Conservation (phyloP, 352 stramenopile genomes). For the Globisporangium nodosum region DNA sequence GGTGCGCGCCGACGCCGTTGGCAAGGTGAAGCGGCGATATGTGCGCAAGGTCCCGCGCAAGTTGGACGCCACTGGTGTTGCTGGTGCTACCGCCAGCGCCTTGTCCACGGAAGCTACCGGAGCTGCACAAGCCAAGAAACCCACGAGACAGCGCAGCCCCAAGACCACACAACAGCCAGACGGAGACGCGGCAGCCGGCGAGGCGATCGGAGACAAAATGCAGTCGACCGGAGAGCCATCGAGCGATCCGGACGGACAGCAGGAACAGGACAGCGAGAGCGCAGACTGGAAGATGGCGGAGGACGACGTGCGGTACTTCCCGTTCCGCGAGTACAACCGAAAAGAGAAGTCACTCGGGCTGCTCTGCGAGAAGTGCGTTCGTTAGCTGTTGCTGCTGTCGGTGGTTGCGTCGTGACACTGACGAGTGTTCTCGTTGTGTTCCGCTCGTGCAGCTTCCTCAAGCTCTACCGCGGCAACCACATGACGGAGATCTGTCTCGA, state of each 20-base stretch:
- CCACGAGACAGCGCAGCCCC: constrained; percentile 19
- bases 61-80: constrained; percentile 17
- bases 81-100: neutral
- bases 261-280: constrained; percentile 10
- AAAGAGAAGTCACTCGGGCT: constrained; percentile 85
- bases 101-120: neutral
- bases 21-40: constrained; percentile 57
- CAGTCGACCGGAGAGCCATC: constrained; percentile 2
- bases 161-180: neutral
- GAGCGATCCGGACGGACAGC: neutral
- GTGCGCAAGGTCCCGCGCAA: constrained; percentile 57
- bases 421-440: neutral
- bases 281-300: constrained; percentile 25
- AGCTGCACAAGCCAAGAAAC: constrained; percentile 14
- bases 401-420: neutral
- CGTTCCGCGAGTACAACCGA: constrained; percentile 82
- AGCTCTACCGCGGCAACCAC: constrained; percentile 58
- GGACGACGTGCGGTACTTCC: constrained; percentile 46
- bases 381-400: constrained; percentile 1
- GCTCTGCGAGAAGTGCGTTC: constrained; percentile 77
- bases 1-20: constrained; percentile 11
- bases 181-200: neutral
- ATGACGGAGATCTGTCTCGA: constrained; percentile 78
- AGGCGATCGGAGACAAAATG: neutral
- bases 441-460: constrained; percentile 50